Base-by-base conservation (phyloP, 805 yeast species). In the Soucietia sequanensis region DNA sequence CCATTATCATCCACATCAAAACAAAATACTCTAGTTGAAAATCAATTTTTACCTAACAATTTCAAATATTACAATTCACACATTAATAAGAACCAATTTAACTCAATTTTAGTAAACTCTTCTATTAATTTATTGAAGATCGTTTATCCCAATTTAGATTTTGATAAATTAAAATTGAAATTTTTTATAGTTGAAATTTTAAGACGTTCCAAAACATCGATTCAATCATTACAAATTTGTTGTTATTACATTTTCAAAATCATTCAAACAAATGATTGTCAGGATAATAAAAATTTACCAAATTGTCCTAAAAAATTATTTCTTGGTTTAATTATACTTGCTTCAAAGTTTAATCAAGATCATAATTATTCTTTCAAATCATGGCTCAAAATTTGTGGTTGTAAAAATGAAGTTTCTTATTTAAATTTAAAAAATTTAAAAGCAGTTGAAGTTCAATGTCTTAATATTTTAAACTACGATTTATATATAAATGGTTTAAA, bases 311-410 rank as follows among this genome's bases (percentile, higher is more conserved):
- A 84, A 47, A 76, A 84, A 42, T 71, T 79, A 27, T 80, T 87
- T 43, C 67, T 87, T 41, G 74, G 81, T 2, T 74, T 85, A 49
- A 56, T 87, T 34, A 83, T 86, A 34, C 62, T 87, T 24, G 80
- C 93, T 4, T 75, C 81, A 34, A 87, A 87, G 54, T 84, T 79
- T 55, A 67, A 73, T 40, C 87, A 80, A 52, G 95, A 87, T 58
- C 75, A 77, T 33, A 82, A 81, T 52, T 84, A 76, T 57, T 68
- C 84, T 20, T 70, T 83, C 46, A 71, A 68, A 42, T 75, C 84
- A 5, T 87, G 95, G 95, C 66, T 82, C 33, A 75, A 77, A 52
- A 80, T 87, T 32, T 75, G 87, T 22, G 93, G 95, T 0, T 50
- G 65, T 46, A 51, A 56, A 26, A 48, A 50, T 5, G 54, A 45